These are phyloP conservation scores for Picea glauca DNA, from an alignment of 75 land plant genomes.

Conservation along the genomic window DNA sequence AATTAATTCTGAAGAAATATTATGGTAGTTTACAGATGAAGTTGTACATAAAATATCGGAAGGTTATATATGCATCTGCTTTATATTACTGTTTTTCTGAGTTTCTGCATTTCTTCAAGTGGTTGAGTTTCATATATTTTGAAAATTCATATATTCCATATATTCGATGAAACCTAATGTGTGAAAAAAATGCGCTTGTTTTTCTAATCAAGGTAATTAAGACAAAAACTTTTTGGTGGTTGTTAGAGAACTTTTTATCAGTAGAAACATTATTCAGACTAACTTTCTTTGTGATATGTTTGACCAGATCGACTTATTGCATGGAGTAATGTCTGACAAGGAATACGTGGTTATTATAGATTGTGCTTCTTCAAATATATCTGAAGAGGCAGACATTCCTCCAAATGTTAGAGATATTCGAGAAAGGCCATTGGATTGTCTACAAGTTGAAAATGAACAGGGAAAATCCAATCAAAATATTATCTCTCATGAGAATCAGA, in stretches of 20 bases:
- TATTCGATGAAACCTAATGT: background rate
- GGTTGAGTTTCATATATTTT: background rate
- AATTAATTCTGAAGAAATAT: background rate
- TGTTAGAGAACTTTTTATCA: too few relatives aligned
- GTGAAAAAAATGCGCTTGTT: background rate
- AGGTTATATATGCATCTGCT: background rate
- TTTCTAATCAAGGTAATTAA: background rate
- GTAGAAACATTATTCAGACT: background rate
- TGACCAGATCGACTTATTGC: slow-evolving; percentile 69
- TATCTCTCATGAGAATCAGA: slow-evolving; percentile 45
- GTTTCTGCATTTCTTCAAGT: background rate
- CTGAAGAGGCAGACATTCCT: slow-evolving; percentile 75
- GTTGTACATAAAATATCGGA: background rate
- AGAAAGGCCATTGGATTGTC: background rate
- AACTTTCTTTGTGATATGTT: background rate
- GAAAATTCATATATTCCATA: background rate
- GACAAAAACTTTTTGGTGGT: too few relatives aligned
- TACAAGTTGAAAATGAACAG: slow-evolving; percentile 1
- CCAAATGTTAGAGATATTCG: slow-evolving; percentile 68
- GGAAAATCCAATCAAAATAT: slow-evolving; percentile 11
- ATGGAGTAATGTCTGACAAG: slow-evolving; percentile 77
- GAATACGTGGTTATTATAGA: slow-evolving; percentile 81
- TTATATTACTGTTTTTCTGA: background rate
- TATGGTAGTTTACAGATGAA: background rate
- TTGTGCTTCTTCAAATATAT: slow-evolving; percentile 70